Evolutionary conservation across 2,329 filamentous ascomycete genomes (phyloP).

Genomic region (Microsporum ferrugineum): DNA sequence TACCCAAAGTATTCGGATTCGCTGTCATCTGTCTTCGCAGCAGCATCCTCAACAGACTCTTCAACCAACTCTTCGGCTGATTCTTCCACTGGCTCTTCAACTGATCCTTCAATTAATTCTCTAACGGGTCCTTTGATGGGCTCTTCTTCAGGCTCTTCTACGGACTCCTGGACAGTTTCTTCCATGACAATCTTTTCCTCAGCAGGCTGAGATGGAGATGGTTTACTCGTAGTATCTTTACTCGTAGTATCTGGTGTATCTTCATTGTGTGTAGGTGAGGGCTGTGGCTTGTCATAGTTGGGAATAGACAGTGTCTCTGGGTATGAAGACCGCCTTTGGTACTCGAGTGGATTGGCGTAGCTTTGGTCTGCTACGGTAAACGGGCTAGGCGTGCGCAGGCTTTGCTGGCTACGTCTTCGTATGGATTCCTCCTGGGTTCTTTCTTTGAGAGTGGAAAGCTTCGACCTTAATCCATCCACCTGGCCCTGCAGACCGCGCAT

Average conservation of each 20-base stretch:
- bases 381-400: constrained; percentile 62
- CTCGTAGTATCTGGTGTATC: neutral
- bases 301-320: neutral
- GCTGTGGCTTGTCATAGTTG: neutral
- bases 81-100: neutral
- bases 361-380: constrained; percentile 61
- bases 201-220: neutral
- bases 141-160: neutral
- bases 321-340: neutral
- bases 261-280: neutral
- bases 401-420: constrained; percentile 65
- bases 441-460: constrained; percentile 68
- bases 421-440: constrained; percentile 69
- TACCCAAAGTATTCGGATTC: constrained; percentile 30
- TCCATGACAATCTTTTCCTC: neutral
- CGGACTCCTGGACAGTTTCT: neutral
- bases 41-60: neutral
- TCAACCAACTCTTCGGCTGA: neutral
- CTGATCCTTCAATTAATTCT: constrained; percentile 18
- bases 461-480: constrained; percentile 73
- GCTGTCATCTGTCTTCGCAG: constrained; percentile 29
- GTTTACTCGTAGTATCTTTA: neutral
- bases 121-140: neutral
- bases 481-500: constrained; percentile 68
- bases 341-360: constrained; percentile 30